Percentiles rank a stretch among this genome's conserved stretches.
Conservation (phyloP, 2,329 filamentous ascomycete species). For the Epicoccum sorghinum region DNA sequence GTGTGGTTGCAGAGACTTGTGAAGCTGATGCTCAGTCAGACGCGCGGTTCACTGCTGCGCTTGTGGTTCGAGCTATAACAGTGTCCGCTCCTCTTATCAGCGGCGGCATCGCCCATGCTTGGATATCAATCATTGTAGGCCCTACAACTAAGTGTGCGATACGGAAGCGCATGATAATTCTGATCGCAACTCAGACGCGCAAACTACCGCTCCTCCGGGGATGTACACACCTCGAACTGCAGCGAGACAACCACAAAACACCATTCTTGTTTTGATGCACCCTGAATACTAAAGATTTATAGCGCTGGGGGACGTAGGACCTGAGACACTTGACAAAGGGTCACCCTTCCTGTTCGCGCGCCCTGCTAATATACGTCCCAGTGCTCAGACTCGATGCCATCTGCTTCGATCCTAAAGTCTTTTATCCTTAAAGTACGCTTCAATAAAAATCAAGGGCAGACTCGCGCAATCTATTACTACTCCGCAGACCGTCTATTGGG, state of each 20-base stretch:
- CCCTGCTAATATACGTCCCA: background rate
- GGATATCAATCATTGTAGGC: background rate
- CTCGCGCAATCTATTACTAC: too few species aligned
- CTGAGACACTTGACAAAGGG: constrained; percentile 1
- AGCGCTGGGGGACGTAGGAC: constrained; percentile 2
- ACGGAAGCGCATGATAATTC: too few species aligned
- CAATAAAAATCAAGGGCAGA: too few species aligned
- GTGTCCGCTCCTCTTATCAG: background rate
- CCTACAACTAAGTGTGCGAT: background rate
- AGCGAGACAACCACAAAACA: too few species aligned
- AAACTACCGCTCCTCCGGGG: too few species aligned
- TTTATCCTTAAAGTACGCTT: background rate
- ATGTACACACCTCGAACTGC: too few species aligned
- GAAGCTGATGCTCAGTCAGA: constrained; percentile 10
- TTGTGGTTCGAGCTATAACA: background rate
- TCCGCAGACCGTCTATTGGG: too few species aligned
- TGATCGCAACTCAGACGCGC: too few species aligned
- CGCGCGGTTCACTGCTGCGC: background rate
- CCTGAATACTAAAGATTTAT: background rate
- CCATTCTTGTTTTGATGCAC: background rate
- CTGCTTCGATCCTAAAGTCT: too few species aligned
- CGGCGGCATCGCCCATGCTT: background rate
- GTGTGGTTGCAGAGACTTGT: background rate
- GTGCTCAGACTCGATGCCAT: too few species aligned
- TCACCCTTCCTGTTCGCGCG: constrained; percentile 4